Evolutionary conservation across 2,329 filamentous ascomycete species (phyloP), one percentile per base, ranked within the genome.

Genomic region (Fusarium austroafricanum): DNA sequence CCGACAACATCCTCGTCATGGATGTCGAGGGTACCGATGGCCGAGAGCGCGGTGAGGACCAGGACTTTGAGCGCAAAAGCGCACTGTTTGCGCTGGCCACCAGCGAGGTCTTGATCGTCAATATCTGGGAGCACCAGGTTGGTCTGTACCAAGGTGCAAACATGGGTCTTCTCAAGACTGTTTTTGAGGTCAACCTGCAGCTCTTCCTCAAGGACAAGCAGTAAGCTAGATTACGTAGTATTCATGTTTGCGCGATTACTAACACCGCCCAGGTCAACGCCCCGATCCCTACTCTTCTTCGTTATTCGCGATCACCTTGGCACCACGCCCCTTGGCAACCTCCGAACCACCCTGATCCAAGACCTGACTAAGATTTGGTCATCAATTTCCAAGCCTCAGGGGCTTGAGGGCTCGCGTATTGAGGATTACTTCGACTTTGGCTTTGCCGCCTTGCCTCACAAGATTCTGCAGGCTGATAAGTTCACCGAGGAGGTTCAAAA

Each of bases 51-150:
- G 96, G 96, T 68, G 96, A 99, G 80, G 96, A 99, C 77, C 96
- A 99, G 80, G 96, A 99, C 78, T 99, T 99, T 79, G 96, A 99
- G 86, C 88, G 96, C 76, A 99, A 99, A 84, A 97, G 94, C 79
- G 96, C 96, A 23, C 87, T 99, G 20, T 99, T 99, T 81, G 96
- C 96, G 51, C 87, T 99, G 75, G 96, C 96, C 49, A 99, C 96
- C 18, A 98, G 95, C 78, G 96, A 99, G 83, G 95, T 99, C 52
- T 86, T 99, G 73, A 96, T 99, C 76, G 92, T 99, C 80, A 99
- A 99, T 78, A 97, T 99, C 71, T 99, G 96, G 96, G 96, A 99
- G 81, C 95, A 97, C 79, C 96, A 99, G 81, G 96, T 99, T 65
- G 96, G 96, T 46, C 80, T 99, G 79, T 99, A 99, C 78, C 95